Percentiles rank a stretch among this genome's conserved stretches.
phyloP scores from a whole-genome alignment of 441 rosid species.

The Viola pubescens region DNA sequence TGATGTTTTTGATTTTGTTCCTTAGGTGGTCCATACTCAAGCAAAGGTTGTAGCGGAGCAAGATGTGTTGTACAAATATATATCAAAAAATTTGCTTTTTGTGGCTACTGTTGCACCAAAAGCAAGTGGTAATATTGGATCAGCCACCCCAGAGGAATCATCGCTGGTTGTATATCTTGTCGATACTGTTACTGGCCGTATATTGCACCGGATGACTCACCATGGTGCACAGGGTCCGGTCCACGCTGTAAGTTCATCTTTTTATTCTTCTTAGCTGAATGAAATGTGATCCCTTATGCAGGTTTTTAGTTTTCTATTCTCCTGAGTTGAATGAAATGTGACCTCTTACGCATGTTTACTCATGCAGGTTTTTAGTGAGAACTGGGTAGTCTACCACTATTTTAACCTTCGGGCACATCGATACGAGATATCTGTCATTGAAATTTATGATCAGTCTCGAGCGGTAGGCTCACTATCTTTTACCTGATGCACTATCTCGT shows the following conservation, averaged over 20 bases:
- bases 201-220: slow-evolving; percentile 88
- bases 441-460: slow-evolving; percentile 93
- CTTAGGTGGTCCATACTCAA: slow-evolving; percentile 94
- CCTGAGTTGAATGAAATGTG: slow-evolving; percentile 8
- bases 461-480: slow-evolving; percentile 62
- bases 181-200: slow-evolving; percentile 85
- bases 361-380: slow-evolving; percentile 90
- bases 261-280: slow-evolving; percentile 7
- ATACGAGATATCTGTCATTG: slow-evolving; percentile 92
- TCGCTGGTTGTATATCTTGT: slow-evolving; percentile 74
- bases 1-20: slow-evolving; percentile 16
- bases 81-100: slow-evolving; percentile 81
- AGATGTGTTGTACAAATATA: slow-evolving; percentile 84
- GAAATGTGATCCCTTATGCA: slow-evolving; percentile 17
- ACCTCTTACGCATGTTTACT: slow-evolving; percentile 18
- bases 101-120: slow-evolving; percentile 88
- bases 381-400: slow-evolving; percentile 97
- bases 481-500: slow-evolving; percentile 5
- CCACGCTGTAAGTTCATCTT: slow-evolving; percentile 60
- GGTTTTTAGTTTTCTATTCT: slow-evolving; percentile 17
- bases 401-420: slow-evolving; percentile 97
- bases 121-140: slow-evolving; percentile 76
- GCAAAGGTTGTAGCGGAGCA: slow-evolving; percentile 88
- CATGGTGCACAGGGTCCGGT: slow-evolving; percentile 96
- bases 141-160: slow-evolving; percentile 88